These are phyloP conservation scores for Wickerhamiella galacta DNA, from an alignment of 805 yeast genomes.

Conservation along the genomic window DNA sequence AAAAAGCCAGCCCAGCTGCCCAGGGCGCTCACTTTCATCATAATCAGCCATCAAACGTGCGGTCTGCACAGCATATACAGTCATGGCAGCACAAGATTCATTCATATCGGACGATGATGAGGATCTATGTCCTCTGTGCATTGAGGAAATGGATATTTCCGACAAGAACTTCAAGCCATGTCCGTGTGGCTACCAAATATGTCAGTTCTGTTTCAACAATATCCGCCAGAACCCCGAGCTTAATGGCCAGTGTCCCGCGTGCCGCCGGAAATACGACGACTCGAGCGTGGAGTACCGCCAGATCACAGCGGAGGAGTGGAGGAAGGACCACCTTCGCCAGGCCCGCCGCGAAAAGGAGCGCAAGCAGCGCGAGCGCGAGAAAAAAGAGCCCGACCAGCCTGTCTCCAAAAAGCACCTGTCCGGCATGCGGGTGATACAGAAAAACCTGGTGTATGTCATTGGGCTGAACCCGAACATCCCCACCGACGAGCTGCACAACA, in stretches of 20 bases:
- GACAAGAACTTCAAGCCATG: constrained; percentile 98
- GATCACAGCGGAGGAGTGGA: constrained; percentile 74
- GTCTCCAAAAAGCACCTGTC: constrained; percentile 64
- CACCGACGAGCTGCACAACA: constrained; percentile 68
- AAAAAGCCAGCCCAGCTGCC: no score
- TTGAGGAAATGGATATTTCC: constrained; percentile 93
- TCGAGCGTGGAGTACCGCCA: constrained; percentile 77
- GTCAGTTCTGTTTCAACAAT: constrained; percentile 96
- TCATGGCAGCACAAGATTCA: constrained; percentile 24
- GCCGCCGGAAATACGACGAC: constrained; percentile 87
- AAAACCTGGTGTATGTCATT: constrained; percentile 88
- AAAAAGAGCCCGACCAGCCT: constrained; percentile 74
- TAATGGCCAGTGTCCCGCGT: constrained; percentile 94
- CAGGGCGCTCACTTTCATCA: no score
- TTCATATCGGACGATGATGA: constrained; percentile 68
- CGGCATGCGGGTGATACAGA: constrained; percentile 96
- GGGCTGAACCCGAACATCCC: constrained; percentile 80
- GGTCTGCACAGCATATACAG: not conserved
- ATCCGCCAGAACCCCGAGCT: constrained; percentile 89
- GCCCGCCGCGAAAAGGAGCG: constrained; percentile 57
- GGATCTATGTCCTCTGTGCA: constrained; percentile 80
- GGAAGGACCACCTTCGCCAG: constrained; percentile 61
- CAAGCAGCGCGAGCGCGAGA: constrained; percentile 78
- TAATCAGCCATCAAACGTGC: not conserved
- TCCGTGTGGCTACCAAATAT: constrained; percentile 97